These are phyloP conservation scores for Heracleum sosnowskyi DNA, from an alignment of 129 eudicot species.

Conservation along the genomic window DNA sequence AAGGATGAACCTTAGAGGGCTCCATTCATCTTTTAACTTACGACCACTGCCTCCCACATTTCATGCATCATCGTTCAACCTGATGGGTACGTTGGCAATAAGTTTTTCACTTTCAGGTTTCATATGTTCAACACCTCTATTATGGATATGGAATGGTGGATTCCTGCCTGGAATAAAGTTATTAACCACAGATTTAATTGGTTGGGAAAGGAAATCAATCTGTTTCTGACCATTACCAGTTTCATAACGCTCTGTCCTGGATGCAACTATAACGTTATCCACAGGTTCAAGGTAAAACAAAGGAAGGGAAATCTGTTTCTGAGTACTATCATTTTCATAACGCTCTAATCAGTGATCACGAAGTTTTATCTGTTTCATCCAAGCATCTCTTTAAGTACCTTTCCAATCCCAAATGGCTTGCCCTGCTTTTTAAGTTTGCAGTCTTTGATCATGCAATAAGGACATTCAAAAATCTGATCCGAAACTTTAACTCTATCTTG, in stretches of 20 bases:
- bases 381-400: constrained; percentile 36
- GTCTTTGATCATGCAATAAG: constrained; percentile 51
- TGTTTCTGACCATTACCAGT: constrained; percentile 1
- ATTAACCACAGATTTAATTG: background rate
- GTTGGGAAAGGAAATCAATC: background rate
- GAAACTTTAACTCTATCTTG: constrained; percentile 17
- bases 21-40: constrained; percentile 38
- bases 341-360: background rate
- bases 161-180: constrained; percentile 7
- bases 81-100: constrained; percentile 35
- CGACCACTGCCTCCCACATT: constrained; percentile 48
- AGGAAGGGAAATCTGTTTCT: background rate
- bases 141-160: background rate
- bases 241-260: background rate
- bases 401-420: constrained; percentile 41
- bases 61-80: constrained; percentile 14
- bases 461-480: constrained; percentile 32
- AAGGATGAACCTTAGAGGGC: constrained; percentile 49
- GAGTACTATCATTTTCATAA: background rate
- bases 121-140: background rate
- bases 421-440: constrained; percentile 36
- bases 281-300: background rate
- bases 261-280: background rate
- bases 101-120: constrained; percentile 30
- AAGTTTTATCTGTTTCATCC: constrained; percentile 6